Evolutionary conservation across 257 asterid genomes (phyloP), one percentile per base, ranked within the genome.

Genomic region (Przewalskia tangutica): DNA sequence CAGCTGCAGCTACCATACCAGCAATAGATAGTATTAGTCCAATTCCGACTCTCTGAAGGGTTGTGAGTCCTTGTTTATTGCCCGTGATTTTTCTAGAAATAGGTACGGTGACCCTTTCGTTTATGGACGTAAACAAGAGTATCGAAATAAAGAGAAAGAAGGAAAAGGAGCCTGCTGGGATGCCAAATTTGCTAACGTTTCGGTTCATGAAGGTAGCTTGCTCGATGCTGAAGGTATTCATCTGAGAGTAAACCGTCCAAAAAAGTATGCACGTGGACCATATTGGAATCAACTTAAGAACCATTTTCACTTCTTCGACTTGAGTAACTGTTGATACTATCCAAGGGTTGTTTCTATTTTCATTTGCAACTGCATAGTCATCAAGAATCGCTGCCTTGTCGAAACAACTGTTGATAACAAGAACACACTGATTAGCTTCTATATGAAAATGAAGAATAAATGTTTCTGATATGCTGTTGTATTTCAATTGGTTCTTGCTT

Each of bases 191-290:
- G 0, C 92, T 92, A 59, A 93, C 8, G 1, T 79, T 68, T 44
- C 97, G 81, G 77, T 94, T 71, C 97, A 92, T 94, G 86, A 89
- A 85, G 6, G 97, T 91, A 27, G 97, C 98, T 88, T 94, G 98
- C 84, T 92, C 98, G 14, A 94, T 89, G 56, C 93, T 86, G 91
- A 94, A 94, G 20, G 97, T 94, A 85, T 87, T 92, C 98, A 94
- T 92, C 55, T 94, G 98, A 48, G 98, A 92, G 87, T 92, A 94
- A 0, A 92, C 91, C 56, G 97, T 92, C 97, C 97, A 92, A 85
- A 94, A 92, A 50, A 90, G 95, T 36, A 94, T 94, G 86, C 92
- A 89, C 0, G 98, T 92, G 9, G 94, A 90, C 98, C 98, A 94
- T 77, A 94, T 90, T 8, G 98, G 98, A 48, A 94, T 88, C 32